A percentile compares a stretch with the other conserved stretches of the same genome.
phyloP scores from a whole-genome alignment of 306 rosid species.

The Dalbergia oliveri region DNA sequence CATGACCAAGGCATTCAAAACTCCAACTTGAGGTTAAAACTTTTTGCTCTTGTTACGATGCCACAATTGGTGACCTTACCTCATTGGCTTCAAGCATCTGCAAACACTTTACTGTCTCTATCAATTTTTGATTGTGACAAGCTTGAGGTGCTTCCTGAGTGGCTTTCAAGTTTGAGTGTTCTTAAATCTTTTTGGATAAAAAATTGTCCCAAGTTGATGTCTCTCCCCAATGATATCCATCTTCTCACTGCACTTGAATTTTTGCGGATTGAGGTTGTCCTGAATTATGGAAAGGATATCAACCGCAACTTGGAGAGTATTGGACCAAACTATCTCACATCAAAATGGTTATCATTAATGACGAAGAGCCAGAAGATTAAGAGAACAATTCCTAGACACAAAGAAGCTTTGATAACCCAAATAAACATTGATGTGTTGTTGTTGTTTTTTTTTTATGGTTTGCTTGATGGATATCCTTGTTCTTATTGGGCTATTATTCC shows the following conservation, averaged over 20 bases:
- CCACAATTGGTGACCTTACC: not conserved
- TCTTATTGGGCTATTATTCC: no score
- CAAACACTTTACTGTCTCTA: not conserved
- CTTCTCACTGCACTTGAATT: constrained; percentile 7
- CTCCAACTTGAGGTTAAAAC: not conserved
- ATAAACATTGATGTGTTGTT: no score
- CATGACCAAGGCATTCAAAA: not conserved
- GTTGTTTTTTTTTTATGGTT: no score
- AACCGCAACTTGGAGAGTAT: not conserved
- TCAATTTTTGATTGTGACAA: not conserved
- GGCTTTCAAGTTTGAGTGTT: not conserved
- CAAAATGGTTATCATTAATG: not conserved
- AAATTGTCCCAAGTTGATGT: not conserved
- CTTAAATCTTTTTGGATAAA: not conserved
- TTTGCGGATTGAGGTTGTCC: not conserved
- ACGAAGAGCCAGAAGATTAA: no score
- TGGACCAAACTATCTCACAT: constrained; percentile 22
- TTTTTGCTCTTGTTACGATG: accelerated
- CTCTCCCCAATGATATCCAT: constrained; percentile 4
- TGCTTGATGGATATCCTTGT: no score
- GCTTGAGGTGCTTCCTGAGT: not conserved
- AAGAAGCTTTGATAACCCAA: no score
- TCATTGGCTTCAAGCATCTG: not conserved
- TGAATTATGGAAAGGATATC: not conserved
- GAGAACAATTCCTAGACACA: no score